Evolutionary conservation across 345 rosid species (phyloP), one percentile per base, ranked within the genome.

Genomic region (Hypericum androsaemum): DNA sequence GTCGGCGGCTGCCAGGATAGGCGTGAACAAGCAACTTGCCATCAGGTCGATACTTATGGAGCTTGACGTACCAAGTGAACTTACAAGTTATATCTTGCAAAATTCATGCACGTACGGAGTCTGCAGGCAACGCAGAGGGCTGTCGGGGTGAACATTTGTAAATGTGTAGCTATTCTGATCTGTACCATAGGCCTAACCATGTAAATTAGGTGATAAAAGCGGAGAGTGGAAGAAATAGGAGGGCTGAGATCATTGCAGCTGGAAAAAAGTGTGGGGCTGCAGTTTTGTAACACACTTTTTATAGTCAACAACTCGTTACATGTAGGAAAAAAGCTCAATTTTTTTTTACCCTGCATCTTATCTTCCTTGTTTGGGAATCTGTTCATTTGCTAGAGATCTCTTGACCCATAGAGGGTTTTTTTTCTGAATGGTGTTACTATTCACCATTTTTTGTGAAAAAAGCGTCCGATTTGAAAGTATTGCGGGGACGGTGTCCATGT

Each of bases 121-220:
- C 32, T 57, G 56, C 64, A n/a, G 35, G 56, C 55, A 59, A 44
- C 16, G 11, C 48, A 46, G 60, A 50, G 63, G 56, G 60, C 58
- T 45, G 37, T 63, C 40, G 41, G 57, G 32, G 60, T 28, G 68
- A 44, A 64, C 55, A 65, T 47, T 36, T 77, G 81, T 77, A 77
- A 59, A 80, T 75, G 71, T 75, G 87, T 80, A 80, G 83, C 72
- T 77, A 75, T 71, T 62, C 72, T 64, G 63, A 69, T 56, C 36
- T 66, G 50, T 46, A 69, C 32, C 68, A 77, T 69, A 77, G 77
- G 59, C 65, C 65, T 44, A 54, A 44, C 56, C 47, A 57, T 68
- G 72, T 68, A 68, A 62, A 62, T 65, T 54, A 65, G 37, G 56
- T 62, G n/a, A 39, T 60, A 59, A 67, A 49, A 10, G 11, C n/a